A percentile compares a stretch with the other conserved stretches of the same genome.
These are phyloP conservation scores for Cladobotryum mycophilum DNA, from an alignment of 2,329 filamentous ascomycete genomes.

Conservation along the genomic window DNA sequence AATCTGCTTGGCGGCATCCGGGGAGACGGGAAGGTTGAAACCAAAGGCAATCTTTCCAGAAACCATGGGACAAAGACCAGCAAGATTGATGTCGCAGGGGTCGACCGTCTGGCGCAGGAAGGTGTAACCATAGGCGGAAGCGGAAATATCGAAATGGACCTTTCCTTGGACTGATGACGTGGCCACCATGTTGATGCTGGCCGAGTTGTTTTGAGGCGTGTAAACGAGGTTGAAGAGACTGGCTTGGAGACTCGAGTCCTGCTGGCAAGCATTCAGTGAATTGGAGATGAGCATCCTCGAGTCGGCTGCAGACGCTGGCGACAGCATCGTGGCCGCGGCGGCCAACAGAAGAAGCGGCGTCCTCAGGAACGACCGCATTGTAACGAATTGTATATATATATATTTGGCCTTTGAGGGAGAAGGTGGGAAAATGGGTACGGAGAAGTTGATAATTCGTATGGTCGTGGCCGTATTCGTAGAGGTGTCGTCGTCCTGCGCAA, in stretches of 20 bases:
- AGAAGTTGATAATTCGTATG: background rate
- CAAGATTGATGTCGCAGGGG: constrained; percentile 65
- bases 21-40: constrained; percentile 59
- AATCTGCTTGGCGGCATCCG: constrained; percentile 55
- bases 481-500: constrained; percentile 1
- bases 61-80: constrained; percentile 85
- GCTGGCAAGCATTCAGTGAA: constrained; percentile 79
- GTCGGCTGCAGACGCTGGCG: constrained; percentile 48
- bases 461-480: background rate
- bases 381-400: constrained; percentile 20
- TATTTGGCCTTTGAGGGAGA: too few relatives aligned
- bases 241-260: constrained; percentile 78
- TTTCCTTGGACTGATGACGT: constrained; percentile 77
- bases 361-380: constrained; percentile 42
- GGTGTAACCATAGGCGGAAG: constrained; percentile 77
- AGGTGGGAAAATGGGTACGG: background rate
- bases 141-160: constrained; percentile 68
- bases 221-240: constrained; percentile 82
- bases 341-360: constrained; percentile 41
- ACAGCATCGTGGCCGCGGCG: constrained; percentile 36
- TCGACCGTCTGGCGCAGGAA: constrained; percentile 63
- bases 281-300: constrained; percentile 65
- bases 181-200: constrained; percentile 70
- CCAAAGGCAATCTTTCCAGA: constrained; percentile 71
- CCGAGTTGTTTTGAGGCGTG: constrained; percentile 66